Conservation (phyloP, 345 rosid genomes). For the Citrus medica region DNA sequence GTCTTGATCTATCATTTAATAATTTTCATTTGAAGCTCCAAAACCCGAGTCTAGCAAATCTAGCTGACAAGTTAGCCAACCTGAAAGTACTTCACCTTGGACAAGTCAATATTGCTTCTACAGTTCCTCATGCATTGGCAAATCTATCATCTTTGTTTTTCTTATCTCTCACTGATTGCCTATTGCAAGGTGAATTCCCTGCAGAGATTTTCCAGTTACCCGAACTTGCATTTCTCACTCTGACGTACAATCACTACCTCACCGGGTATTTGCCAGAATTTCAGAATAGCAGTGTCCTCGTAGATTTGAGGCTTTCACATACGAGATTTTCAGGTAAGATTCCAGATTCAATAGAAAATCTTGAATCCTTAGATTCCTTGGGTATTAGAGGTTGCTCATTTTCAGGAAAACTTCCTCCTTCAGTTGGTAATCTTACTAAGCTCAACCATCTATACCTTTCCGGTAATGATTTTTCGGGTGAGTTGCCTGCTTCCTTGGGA, state of each 20-base stretch:
- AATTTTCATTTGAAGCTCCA: neutral
- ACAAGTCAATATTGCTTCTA: neutral
- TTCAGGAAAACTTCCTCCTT: neutral
- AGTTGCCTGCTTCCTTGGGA: neutral
- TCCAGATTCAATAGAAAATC: neutral
- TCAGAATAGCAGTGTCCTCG: neutral
- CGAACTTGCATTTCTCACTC: neutral
- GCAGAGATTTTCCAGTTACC: neutral
- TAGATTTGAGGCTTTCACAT: neutral
- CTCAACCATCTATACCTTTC: neutral
- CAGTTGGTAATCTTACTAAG: neutral
- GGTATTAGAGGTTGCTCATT: neutral
- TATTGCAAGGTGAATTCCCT: slow-evolving; percentile 9
- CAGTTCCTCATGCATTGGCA: neutral
- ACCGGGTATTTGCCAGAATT: neutral
- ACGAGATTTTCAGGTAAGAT: neutral
- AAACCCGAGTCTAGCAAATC: neutral
- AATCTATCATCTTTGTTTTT: slow-evolving; percentile 11
- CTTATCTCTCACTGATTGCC: neutral
- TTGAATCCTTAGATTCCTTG: neutral
- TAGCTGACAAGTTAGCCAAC: slow-evolving; percentile 6
- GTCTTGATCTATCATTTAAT: slow-evolving; percentile 12
- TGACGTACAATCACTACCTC: neutral
- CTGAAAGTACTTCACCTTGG: slow-evolving; percentile 14
- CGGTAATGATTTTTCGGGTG: neutral